phyloP scores from a whole-genome alignment of 2,329 filamentous ascomycete species.

The Penicillium rolfsii region DNA sequence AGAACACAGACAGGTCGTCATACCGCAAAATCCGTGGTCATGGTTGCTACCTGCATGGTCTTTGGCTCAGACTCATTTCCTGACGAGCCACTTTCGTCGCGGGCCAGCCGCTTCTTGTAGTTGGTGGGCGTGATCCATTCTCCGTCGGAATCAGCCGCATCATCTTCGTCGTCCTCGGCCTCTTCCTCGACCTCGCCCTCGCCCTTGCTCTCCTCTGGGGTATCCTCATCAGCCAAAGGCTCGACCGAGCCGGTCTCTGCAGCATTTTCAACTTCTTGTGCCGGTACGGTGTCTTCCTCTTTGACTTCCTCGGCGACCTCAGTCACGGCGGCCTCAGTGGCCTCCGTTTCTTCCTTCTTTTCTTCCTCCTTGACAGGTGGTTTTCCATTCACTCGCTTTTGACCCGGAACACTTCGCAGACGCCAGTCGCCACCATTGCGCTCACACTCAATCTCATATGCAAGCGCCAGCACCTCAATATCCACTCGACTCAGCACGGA shows the following conservation, averaged over 20 bases:
- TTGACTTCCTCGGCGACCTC: slow-evolving; percentile 29
- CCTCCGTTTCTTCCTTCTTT: slow-evolving; percentile 32
- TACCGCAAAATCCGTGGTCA: slow-evolving; percentile 97
- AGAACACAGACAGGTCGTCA: slow-evolving; percentile 14
- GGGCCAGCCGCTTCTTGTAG: slow-evolving; percentile 78
- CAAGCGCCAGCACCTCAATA: slow-evolving; percentile 83
- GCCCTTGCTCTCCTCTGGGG: slow-evolving; percentile 35
- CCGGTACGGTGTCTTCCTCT: slow-evolving; percentile 23
- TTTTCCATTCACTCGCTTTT: slow-evolving; percentile 75
- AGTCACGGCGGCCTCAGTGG: not conserved
- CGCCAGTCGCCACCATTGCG: slow-evolving; percentile 88
- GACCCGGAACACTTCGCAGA: slow-evolving; percentile 74
- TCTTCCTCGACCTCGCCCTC: slow-evolving; percentile 33
- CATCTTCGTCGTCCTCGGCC: slow-evolving; percentile 26
- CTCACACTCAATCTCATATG: slow-evolving; percentile 94
- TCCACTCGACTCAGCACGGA: slow-evolving; percentile 86
- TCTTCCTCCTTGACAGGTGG: slow-evolving; percentile 55
- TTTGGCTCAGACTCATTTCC: slow-evolving; percentile 59
- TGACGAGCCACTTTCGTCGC: slow-evolving; percentile 59
- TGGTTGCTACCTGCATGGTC: slow-evolving; percentile 81
- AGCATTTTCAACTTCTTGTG: slow-evolving; percentile 10
- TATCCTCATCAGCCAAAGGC: slow-evolving; percentile 26
- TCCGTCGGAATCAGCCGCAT: slow-evolving; percentile 56
- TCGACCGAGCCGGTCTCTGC: slow-evolving; percentile 12
- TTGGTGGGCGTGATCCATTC: slow-evolving; percentile 96